Evolutionary conservation across 305 asterid species (phyloP).

Genomic region (Rubia balearica): DNA sequence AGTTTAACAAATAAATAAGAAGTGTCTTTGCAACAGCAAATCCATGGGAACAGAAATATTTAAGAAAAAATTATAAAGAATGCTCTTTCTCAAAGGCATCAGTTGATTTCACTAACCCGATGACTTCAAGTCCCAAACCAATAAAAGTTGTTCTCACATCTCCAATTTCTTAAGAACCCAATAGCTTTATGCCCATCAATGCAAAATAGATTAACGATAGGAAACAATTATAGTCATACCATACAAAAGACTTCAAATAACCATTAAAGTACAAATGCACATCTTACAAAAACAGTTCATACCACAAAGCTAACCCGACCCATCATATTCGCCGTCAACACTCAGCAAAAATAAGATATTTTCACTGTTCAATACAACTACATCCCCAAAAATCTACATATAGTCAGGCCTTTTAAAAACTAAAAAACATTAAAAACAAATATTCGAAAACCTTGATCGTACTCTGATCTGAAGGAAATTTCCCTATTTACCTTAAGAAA

Average conservation of each 20-base stretch:
- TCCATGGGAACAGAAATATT: constrained; percentile 20
- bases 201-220: constrained; percentile 24
- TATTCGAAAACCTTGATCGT: no score
- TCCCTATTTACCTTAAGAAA: no score
- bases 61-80: constrained; percentile 16
- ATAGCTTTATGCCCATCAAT: constrained; percentile 31
- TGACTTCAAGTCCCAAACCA: no score
- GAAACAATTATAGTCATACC: constrained; percentile 8
- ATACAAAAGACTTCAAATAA: constrained; percentile 9
- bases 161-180: no score
- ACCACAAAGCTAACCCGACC: constrained; percentile 74
- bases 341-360: constrained; percentile 33
- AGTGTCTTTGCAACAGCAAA: constrained; percentile 29
- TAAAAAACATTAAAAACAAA: no score
- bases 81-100: constrained; percentile 7
- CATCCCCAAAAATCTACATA: constrained; percentile 17
- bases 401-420: not conserved
- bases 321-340: constrained; percentile 29
- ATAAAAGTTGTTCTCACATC: no score
- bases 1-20: constrained; percentile 38
- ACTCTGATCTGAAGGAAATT: no score
- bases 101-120: no score
- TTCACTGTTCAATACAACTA: constrained; percentile 33
- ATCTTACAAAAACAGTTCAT: no score
- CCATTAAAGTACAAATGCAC: constrained; percentile 16